These are phyloP conservation scores for Solanum hybrid DNA, from an alignment of 305 asterid species.

Conservation along the genomic window DNA sequence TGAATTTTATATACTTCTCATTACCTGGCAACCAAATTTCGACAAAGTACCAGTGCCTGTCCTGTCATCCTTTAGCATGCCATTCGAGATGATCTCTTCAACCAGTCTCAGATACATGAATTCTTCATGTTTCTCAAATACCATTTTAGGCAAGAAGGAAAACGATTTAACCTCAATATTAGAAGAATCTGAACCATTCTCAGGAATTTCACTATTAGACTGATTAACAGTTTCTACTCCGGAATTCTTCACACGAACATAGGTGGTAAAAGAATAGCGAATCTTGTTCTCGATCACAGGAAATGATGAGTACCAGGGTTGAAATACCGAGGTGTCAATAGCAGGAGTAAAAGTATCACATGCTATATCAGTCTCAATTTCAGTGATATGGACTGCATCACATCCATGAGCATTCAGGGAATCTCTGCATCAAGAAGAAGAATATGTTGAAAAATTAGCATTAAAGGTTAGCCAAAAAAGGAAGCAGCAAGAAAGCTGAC, in stretches of 20 bases:
- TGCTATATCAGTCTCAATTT: constrained; percentile 45
- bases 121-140: constrained; percentile 37
- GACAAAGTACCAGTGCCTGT: constrained; percentile 90
- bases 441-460: not conserved
- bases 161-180: constrained; percentile 19
- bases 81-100: constrained; percentile 32
- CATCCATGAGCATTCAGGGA: constrained; percentile 69
- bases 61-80: constrained; percentile 33
- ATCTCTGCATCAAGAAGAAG: constrained; percentile 46
- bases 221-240: constrained; percentile 14
- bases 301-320: constrained; percentile 78
- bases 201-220: constrained; percentile 8
- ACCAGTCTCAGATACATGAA: constrained; percentile 33
- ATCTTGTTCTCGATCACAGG: constrained; percentile 57
- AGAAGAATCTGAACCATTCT: constrained; percentile 13
- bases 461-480: not conserved
- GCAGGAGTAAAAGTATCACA: constrained; percentile 90
- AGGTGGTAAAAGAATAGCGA: constrained; percentile 50
- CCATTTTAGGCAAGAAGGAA: constrained; percentile 33
- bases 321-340: constrained; percentile 56
- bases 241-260: constrained; percentile 46
- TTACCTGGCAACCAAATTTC: constrained; percentile 94
- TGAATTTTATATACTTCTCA: not conserved
- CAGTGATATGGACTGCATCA: constrained; percentile 72
- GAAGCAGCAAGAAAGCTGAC: constrained; percentile 25